Evolutionary conservation across 2,329 filamentous ascomycete genomes (phyloP), one percentile per base, ranked within the genome.

Genomic region (Zymoseptoria ardabiliae): DNA sequence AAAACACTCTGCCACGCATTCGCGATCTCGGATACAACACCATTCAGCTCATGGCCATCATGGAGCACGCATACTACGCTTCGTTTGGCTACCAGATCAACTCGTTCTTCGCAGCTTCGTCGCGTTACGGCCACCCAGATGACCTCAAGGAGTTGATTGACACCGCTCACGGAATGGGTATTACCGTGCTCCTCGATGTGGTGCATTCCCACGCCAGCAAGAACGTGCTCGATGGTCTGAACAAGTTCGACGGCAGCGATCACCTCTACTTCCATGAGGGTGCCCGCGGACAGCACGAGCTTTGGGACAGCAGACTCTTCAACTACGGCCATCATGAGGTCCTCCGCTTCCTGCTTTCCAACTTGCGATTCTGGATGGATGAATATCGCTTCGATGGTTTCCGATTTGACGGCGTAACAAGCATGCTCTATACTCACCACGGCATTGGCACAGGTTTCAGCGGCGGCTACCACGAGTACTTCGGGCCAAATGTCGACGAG

Each of bases 1-100:
- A 86, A 70, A 91, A 90, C 74, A 91, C 96, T 82, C 83, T 99
- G 7, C 92, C 93, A 17, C 85, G 93, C 59, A 97, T 99, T 77
- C 88, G 92, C 71, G 79, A 85, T 64, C 80, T 97, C 50, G 94
- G 93, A 49, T 99, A 99, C 80, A 97, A 99, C 72, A 89, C 92
- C 57, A 97, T 99, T 67, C 94, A 99, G 74, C 81, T 99, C 64
- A 99, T 99, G 94, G 94, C 94, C 52, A 82, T 99, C 71, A 99
- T 99, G 93, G 94, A 99, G 73, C 94, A 99, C 76, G 94, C 94
- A 54, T 99, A 99, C 81, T 99, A 99, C 74, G 94, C 94, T 69
- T 97, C 93, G 71, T 99, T 99, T 70, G 94, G 94, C 53, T 99
- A 99, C 75, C 94, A 99, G 76, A 85, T 99, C 77, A 99, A 97